Base-by-base conservation (phyloP, 2,329 filamentous ascomycete genomes). In the Colletotrichum liaoningense region DNA sequence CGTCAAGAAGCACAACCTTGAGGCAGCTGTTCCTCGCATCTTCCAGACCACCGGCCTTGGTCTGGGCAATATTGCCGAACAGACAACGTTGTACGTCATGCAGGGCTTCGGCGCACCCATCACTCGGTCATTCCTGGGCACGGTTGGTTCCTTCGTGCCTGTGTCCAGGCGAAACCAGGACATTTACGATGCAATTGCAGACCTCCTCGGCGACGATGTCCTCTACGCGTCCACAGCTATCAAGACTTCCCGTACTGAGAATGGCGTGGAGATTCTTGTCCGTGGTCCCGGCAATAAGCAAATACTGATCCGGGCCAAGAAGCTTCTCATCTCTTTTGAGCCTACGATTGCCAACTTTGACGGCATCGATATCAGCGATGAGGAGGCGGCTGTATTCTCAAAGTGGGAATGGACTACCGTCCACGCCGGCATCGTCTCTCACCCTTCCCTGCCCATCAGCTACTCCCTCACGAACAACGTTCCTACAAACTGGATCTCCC, bases 41-140 rank as follows among this genome's bases (percentile, higher is more conserved):
- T 86, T 82, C 73, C 75, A 77, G 16, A 83, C 83, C 68, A 81
- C 82, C 1, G 82, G 83, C 26, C 82, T 87, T 63, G 87, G 86
- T 3, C 75, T 86, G 2, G 84, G 84, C 19, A 83, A 88, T 73
- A 79, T 87, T 49, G 78, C 85, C 5, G 79, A 81, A 4, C 75
- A 81, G 12, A 81, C 84, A n/a, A 85, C 85, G 0, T 68, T 89
- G 7, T 87, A 86, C 75, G 80, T 87, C 16, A 81, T 88, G 74
- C 85, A 87, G 73, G 79, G 78, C 3, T 83, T 84, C 62, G 81
- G 81, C 5, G 79, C 77, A 11, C 79, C 77, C n/a, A 82, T 85
- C 74, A 77, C 80, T 1, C 77, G 80, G 19, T 79, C 78, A 3
- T 77, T 85, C 24, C 76, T 79, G 54, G 80, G 77, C 9, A 75